Percentiles rank a stretch among this genome's conserved stretches.
These are phyloP conservation scores for Nakazawaea peltata DNA, from an alignment of 805 yeast species.

Conservation along the genomic window DNA sequence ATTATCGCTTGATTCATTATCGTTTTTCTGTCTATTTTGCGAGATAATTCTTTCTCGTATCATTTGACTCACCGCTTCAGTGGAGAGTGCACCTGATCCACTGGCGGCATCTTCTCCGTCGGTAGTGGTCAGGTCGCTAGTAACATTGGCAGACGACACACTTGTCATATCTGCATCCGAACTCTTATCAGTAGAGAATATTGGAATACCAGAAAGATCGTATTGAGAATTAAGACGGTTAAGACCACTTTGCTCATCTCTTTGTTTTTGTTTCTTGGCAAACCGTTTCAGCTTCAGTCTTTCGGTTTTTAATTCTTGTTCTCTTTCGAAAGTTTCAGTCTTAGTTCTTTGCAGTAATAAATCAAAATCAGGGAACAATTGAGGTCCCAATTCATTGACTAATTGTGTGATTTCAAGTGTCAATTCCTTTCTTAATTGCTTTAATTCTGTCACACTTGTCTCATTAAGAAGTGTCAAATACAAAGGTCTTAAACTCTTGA, in stretches of 20 bases:
- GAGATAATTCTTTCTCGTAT: constrained; percentile 9
- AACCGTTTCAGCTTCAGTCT: constrained; percentile 6
- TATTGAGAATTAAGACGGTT: constrained; percentile 31
- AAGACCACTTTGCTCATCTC: constrained; percentile 18
- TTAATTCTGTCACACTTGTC: constrained; percentile 47
- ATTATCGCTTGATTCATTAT: too few relatives aligned
- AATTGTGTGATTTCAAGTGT: constrained; percentile 69
- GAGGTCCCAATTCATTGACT: constrained; percentile 78
- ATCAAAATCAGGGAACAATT: constrained; percentile 80
- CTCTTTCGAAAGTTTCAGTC: too few relatives aligned
- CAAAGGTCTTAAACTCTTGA: constrained; percentile 77
- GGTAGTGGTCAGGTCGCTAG: constrained; percentile 6
- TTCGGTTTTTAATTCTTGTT: constrained; percentile 10
- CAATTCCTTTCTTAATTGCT: constrained; percentile 51
- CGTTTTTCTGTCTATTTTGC: constrained; percentile 2
- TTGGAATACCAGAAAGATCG: constrained; percentile 41
- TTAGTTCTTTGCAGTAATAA: constrained; percentile 20
- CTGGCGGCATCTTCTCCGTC: constrained; percentile 8
- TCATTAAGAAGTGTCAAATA: constrained; percentile 58
- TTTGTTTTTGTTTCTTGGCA: constrained; percentile 16
- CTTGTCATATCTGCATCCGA: constrained; percentile 5
- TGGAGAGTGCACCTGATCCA: not conserved
- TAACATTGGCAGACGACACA: constrained; percentile 1
- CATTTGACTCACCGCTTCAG: constrained; percentile 5
- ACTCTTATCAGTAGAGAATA: constrained; percentile 38